Evolutionary conservation across 2,329 filamentous ascomycete genomes (phyloP).

Genomic region (Beauveria sp.): DNA sequence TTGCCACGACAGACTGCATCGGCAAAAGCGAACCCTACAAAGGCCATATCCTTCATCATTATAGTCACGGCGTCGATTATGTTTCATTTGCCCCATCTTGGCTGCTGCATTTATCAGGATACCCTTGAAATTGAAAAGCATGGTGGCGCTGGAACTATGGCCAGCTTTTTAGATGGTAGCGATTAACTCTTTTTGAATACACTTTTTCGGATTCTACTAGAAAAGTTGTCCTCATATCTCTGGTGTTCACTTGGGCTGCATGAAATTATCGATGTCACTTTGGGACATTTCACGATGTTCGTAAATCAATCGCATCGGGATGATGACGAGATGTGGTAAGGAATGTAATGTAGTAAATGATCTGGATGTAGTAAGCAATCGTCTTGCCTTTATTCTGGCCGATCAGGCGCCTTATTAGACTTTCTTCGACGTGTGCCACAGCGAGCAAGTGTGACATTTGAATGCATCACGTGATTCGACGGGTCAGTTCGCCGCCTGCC

Average conservation of each 20-base stretch:
- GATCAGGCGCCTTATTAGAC: neutral
- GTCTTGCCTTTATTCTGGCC: too few relatives aligned
- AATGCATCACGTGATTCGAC: conserved; percentile 6
- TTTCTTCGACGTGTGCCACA: neutral
- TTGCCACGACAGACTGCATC: neutral
- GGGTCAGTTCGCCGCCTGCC: neutral
- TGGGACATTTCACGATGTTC: too few relatives aligned
- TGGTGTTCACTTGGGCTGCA: too few relatives aligned
- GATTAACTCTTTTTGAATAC: neutral
- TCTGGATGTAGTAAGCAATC: too few relatives aligned
- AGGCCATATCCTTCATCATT: neutral
- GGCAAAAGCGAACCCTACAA: neutral
- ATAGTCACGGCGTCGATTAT: conserved; percentile 1
- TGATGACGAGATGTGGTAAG: too few relatives aligned
- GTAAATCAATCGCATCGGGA: too few relatives aligned
- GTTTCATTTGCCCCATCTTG: conserved; percentile 5
- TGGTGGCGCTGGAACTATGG: neutral
- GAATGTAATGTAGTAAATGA: too few relatives aligned
- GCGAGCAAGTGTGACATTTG: neutral
- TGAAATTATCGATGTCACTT: too few relatives aligned
- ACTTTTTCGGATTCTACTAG: neutral
- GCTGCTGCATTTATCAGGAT: conserved; percentile 7
- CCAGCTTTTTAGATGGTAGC: neutral
- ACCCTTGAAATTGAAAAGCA: conserved; percentile 10
- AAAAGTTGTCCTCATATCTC: neutral